phyloP scores from a whole-genome alignment of 139 green algal species.

The Desmodesmus armatus region DNA sequence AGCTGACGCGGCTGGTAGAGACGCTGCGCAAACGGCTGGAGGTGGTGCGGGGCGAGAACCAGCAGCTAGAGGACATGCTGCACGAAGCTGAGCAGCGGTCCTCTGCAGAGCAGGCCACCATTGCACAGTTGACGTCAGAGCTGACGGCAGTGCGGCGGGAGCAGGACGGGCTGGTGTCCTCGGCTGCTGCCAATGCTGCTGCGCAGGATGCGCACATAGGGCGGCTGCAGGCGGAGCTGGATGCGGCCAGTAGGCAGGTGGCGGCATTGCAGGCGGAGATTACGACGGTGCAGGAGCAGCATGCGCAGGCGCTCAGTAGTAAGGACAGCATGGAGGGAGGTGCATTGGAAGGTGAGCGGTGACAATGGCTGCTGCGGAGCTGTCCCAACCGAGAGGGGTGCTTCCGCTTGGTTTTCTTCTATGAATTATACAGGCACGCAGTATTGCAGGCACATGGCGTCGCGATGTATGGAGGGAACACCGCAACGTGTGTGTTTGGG shows the following conservation, averaged over 20 bases:
- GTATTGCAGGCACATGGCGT: too few relatives aligned
- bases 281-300: slow-evolving; percentile 53
- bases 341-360: slow-evolving; percentile 61
- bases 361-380: not conserved
- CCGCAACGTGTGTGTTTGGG: not conserved
- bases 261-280: slow-evolving; percentile 50
- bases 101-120: slow-evolving; percentile 49
- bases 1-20: slow-evolving; percentile 58
- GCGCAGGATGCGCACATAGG: slow-evolving; percentile 40
- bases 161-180: slow-evolving; percentile 37
- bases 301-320: slow-evolving; percentile 47
- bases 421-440: not conserved
- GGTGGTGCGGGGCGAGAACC: slow-evolving; percentile 67
- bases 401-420: not conserved
- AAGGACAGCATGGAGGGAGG: slow-evolving; percentile 53
- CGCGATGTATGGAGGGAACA: too few relatives aligned
- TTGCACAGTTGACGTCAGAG: slow-evolving; percentile 39
- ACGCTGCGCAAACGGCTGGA: slow-evolving; percentile 75
- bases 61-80: slow-evolving; percentile 85
- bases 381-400: too few relatives aligned
- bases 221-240: slow-evolving; percentile 43
- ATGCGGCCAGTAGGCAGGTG: slow-evolving; percentile 42
- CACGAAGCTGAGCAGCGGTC: slow-evolving; percentile 57
- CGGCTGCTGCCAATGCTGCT: slow-evolving; percentile 35
- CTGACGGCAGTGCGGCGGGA: slow-evolving; percentile 54